Percentiles rank a stretch among this genome's conserved stretches.
These are phyloP conservation scores for Wallacemonas sp. DNA, from an alignment of 208 protist species.

Conservation along the genomic window DNA sequence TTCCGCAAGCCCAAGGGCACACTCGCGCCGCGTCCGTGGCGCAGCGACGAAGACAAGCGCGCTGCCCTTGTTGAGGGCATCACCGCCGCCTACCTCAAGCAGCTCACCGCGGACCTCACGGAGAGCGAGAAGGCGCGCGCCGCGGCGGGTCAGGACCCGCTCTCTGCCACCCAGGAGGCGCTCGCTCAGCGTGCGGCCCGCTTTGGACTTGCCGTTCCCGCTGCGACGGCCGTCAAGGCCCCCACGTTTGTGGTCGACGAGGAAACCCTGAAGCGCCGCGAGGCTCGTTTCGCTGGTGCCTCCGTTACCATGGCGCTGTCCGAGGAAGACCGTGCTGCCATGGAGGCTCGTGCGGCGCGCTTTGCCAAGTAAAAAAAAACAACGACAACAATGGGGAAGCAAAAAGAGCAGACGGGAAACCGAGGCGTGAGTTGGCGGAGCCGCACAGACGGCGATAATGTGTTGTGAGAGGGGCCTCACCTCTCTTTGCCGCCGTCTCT, in stretches of 20 bases:
- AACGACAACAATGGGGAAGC: not conserved
- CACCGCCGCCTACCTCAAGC: conserved; percentile 30
- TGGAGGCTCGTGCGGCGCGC: conserved; percentile 45
- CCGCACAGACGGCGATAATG: too few species aligned
- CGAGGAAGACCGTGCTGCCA: conserved; percentile 40
- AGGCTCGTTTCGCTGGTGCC: conserved; percentile 47
- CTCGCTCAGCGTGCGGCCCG: conserved; percentile 68
- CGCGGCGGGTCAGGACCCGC: conserved; percentile 53
- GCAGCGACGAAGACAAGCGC: conserved; percentile 14
- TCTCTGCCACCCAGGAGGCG: conserved; percentile 58
- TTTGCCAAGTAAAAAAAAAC: conserved; percentile 31
- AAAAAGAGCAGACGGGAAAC: not conserved
- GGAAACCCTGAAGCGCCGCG: conserved; percentile 60
- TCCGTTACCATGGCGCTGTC: conserved; percentile 27
- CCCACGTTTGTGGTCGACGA: conserved; percentile 50
- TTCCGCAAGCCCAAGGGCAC: conserved; percentile 78
- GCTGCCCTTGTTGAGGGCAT: conserved; percentile 32
- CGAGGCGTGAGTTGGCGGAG: too few species aligned
- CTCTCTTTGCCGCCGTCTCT: not conserved
- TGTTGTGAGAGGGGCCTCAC: not conserved
- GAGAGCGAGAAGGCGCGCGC: conserved; percentile 61
- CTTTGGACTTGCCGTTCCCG: conserved; percentile 56
- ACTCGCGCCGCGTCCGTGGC: conserved; percentile 62
- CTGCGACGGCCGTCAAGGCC: conserved; percentile 22
- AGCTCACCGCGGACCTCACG: conserved; percentile 47